A percentile compares a stretch with the other conserved stretches of the same genome.
Evolutionary conservation across 1,284 basidiomycete genomes (phyloP).

Genomic region (Peniophora sp.): DNA sequence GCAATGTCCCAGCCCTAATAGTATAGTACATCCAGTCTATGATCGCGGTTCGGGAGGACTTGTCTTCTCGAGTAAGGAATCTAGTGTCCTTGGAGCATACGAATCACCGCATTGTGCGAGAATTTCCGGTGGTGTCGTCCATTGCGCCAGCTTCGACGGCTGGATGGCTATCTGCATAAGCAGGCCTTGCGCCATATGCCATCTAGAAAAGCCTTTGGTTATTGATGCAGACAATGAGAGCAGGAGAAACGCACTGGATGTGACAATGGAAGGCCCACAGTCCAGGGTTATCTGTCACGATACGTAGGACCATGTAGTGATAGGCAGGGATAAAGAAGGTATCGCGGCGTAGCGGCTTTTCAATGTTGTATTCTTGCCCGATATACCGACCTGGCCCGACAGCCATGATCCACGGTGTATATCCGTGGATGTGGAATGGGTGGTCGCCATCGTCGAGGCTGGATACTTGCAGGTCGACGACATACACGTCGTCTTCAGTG

Average conservation of each 20-base stretch:
- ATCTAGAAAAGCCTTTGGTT: too few species aligned
- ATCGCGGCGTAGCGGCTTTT: conserved; percentile 23
- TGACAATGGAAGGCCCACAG: conserved; percentile 30
- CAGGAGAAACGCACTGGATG: conserved; percentile 13
- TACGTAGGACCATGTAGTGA: conserved; percentile 24
- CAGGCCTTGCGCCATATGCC: conserved; percentile 30
- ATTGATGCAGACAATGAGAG: too few species aligned
- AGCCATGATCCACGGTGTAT: conserved; percentile 31
- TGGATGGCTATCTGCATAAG: conserved; percentile 26
- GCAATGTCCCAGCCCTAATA: too few species aligned
- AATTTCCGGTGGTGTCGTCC: conserved; percentile 24
- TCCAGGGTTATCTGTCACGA: conserved; percentile 28
- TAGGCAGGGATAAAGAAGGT: conserved; percentile 27
- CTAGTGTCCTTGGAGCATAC: too few species aligned
- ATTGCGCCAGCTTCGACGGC: conserved; percentile 18
- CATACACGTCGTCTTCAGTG: conserved; percentile 21
- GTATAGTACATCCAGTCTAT: too few species aligned
- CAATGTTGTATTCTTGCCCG: conserved; percentile 18
- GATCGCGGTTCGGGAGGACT: too few species aligned
- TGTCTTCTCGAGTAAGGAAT: too few species aligned
- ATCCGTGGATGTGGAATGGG: conserved; percentile 35
- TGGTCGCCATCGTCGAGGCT: conserved; percentile 33
- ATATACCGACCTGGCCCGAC: conserved; percentile 20
- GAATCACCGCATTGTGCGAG: conserved; percentile 19
- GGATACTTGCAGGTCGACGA: conserved; percentile 22